Evolutionary conservation across 768 basidiomycete species (phyloP).

Genomic region (Psilocybe subaeruginosa): DNA sequence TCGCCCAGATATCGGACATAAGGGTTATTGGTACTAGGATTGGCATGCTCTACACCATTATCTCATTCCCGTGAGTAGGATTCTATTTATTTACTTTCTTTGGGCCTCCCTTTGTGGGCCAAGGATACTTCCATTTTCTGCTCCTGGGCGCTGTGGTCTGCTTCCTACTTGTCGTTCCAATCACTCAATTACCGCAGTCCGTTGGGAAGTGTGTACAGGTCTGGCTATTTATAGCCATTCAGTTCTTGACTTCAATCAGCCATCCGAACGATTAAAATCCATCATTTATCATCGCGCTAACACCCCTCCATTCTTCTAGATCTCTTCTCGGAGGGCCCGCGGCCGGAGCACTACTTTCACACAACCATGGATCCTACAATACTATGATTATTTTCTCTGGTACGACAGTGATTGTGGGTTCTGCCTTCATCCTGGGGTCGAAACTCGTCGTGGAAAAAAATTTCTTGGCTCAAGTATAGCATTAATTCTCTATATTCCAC

Average conservation of each 20-base stretch:
- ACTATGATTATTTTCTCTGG: conserved; percentile 66
- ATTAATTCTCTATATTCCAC: background rate
- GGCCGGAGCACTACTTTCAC: conserved; percentile 59
- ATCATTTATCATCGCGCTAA: conserved; percentile 1
- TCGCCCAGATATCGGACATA: conserved; percentile 66
- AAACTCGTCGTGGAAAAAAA: conserved; percentile 46
- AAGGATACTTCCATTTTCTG: background rate
- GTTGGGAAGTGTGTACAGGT: background rate
- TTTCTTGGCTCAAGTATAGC: conserved; percentile 49
- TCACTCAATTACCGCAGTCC: conserved; percentile 7
- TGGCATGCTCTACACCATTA: conserved; percentile 64
- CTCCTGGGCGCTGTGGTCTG: background rate
- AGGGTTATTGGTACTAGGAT: conserved; percentile 63
- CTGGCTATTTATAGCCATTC: background rate
- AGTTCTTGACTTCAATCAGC: background rate
- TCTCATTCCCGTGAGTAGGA: conserved; percentile 70
- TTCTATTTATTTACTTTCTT: conserved; percentile 7
- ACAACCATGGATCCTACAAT: conserved; percentile 44
- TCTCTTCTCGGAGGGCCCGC: conserved; percentile 66
- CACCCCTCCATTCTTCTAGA: conserved; percentile 32
- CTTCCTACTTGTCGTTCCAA: background rate
- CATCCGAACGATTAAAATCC: background rate
- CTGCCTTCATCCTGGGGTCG: conserved; percentile 55
- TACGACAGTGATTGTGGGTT: conserved; percentile 58
- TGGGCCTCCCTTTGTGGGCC: conserved; percentile 1